Base-by-base conservation (phyloP, 2,329 filamentous ascomycete species). In the Colletotrichum graminicola region DNA sequence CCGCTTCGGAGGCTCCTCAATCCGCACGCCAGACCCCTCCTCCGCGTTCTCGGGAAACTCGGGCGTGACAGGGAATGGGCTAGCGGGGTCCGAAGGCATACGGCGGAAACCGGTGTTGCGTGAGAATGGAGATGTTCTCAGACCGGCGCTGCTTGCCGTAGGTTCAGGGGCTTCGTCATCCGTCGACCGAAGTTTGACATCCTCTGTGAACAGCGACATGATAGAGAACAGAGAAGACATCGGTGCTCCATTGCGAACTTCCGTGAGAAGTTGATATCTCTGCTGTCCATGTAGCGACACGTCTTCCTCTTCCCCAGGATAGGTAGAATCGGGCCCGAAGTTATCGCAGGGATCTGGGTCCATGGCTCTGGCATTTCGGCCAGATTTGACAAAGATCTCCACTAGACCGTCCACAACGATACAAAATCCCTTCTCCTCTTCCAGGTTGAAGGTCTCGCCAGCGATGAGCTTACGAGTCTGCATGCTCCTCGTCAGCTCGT, bases 141-240 rank as follows among this genome's bases (percentile, higher is more conserved):
- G 14, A 14, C 61, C 66, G 18, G 55, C 70, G 16, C 62, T 66
- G 36, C 70, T 36, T 1, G 70, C 16, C 16, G 57, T 45, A 2
- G 71, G 75, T 34, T 80, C 81, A 10, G 77, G 75, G 3, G 78
- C 74, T 0, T 83, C 78, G n/a, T 91, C 88, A 5, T 93, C 91
- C n/a, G 92, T 90, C 0, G 91, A 89, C 29, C 91, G 89, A 43
- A 99, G 84, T 74, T 93, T 93, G 64, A 99, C 91, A 77, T 98
- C 95, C 80, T 99, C 96, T 3, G 96, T 99, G 78, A 99, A 99
- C 0, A 99, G 85, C 2, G 95, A 97, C 82, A 99, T 90, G 75
- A 99, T 97, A 0, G 96, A 98, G 81, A 99, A 99, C 2, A 99
- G 83, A 0, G 96, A 99, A 6, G 96, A 99, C 95, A 99, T 98